Evolutionary conservation across 352 stramenopile species (phyloP).

Genomic region (Phytophthora crassamura): DNA sequence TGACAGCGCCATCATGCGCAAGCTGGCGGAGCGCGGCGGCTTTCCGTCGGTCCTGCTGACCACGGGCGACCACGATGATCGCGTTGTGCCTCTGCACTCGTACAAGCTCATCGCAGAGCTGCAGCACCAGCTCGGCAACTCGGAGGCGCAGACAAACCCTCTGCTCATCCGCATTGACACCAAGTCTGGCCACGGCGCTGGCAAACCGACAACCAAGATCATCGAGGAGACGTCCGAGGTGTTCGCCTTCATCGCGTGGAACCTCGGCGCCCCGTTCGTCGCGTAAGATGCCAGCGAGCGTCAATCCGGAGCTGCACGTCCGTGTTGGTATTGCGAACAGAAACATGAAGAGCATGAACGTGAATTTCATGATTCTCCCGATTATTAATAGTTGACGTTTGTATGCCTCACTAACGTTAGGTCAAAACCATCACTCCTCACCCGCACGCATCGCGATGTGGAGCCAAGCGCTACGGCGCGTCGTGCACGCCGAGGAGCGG

Average conservation of each 20-base stretch:
- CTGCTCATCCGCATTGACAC: slow-evolving; percentile 91
- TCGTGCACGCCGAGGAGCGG: slow-evolving; percentile 40
- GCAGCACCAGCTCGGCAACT: slow-evolving; percentile 76
- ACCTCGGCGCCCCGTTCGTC: slow-evolving; percentile 55
- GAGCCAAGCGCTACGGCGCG: slow-evolving; percentile 40
- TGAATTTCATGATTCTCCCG: too few relatives aligned
- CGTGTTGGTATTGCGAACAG: not conserved
- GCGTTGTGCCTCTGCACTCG: slow-evolving; percentile 91
- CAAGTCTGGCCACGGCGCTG: slow-evolving; percentile 88
- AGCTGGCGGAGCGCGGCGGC: slow-evolving; percentile 52
- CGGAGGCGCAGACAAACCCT: slow-evolving; percentile 76
- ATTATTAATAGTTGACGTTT: too few relatives aligned
- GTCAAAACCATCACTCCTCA: slow-evolving; percentile 2
- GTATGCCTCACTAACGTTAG: not conserved
- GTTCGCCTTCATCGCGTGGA: slow-evolving; percentile 89
- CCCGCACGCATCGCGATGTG: slow-evolving; percentile 21
- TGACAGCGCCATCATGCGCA: slow-evolving; percentile 57
- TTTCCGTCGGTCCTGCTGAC: slow-evolving; percentile 88
- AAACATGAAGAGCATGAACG: not conserved
- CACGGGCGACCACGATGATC: slow-evolving; percentile 92
- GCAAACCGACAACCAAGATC: slow-evolving; percentile 90
- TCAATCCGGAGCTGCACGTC: not conserved
- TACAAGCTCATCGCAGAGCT: slow-evolving; percentile 92
- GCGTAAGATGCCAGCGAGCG: slow-evolving; percentile 25
- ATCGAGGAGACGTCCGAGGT: slow-evolving; percentile 89